These are phyloP conservation scores for Tubosaeta sp. DNA, from an alignment of 768 basidiomycete species.

Conservation along the genomic window DNA sequence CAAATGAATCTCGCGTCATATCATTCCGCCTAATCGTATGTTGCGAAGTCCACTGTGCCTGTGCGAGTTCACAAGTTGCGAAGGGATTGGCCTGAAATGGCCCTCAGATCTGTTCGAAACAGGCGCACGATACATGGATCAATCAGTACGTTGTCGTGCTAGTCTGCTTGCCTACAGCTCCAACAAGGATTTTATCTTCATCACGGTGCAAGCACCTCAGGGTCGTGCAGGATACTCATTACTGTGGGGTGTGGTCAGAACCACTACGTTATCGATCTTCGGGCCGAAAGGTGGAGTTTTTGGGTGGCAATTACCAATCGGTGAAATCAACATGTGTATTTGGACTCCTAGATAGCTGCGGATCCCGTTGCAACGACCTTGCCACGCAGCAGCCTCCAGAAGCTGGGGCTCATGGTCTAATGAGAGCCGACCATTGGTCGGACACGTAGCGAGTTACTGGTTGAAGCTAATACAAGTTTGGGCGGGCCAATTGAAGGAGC, in stretches of 20 bases:
- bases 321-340: constrained; percentile 4
- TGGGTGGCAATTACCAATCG: constrained; percentile 10
- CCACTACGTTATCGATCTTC: constrained; percentile 9
- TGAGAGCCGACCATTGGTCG: background rate
- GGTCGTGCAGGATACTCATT: constrained; percentile 2
- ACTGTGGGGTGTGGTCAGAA: background rate
- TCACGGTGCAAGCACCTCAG: constrained; percentile 5
- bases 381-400: constrained; percentile 2
- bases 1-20: constrained; percentile 8
- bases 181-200: background rate
- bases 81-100: background rate
- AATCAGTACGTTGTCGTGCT: background rate
- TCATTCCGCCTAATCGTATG: background rate
- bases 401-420: constrained; percentile 8
- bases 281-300: constrained; percentile 4
- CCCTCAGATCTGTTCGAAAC: background rate
- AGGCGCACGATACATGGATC: background rate
- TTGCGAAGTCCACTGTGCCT: background rate
- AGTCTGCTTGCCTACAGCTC: background rate
- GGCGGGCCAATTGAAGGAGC: background rate
- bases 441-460: background rate
- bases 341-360: background rate
- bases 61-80: background rate
- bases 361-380: background rate
- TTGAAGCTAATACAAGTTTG: background rate